A percentile compares a stretch with the other conserved stretches of the same genome.
These are phyloP conservation scores for Chernovozyma sophiae-reginae DNA, from an alignment of 1,139 yeast genomes.

Conservation along the genomic window DNA sequence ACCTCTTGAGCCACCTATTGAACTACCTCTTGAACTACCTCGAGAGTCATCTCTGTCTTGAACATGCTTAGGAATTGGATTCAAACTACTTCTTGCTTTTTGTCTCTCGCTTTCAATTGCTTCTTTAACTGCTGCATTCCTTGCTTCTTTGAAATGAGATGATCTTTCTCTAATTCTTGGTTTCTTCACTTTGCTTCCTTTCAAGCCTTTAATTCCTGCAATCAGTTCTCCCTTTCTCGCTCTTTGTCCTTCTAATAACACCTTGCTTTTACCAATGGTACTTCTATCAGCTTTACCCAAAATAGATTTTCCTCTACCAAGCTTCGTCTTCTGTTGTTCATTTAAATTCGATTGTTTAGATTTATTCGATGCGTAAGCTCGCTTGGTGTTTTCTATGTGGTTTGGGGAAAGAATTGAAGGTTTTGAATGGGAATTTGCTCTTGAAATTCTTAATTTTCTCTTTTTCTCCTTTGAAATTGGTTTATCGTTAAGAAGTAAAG, in stretches of 20 bases:
- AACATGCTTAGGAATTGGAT: not conserved
- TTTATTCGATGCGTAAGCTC: slow-evolving; percentile 19
- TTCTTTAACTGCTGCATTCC: slow-evolving; percentile 10
- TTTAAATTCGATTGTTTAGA: slow-evolving; percentile 29
- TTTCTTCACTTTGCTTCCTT: slow-evolving; percentile 49
- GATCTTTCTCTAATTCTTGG: slow-evolving; percentile 68
- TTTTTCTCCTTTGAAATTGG: slow-evolving; percentile 44
- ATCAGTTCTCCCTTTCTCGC: slow-evolving; percentile 66
- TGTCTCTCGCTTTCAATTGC: slow-evolving; percentile 4
- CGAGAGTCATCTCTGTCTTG: not conserved
- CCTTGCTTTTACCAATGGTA: slow-evolving; percentile 48
- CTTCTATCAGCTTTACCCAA: slow-evolving; percentile 80
- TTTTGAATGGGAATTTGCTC: slow-evolving; percentile 62
- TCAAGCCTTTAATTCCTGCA: slow-evolving; percentile 55
- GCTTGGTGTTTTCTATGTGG: slow-evolving; percentile 36
- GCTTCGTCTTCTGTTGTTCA: slow-evolving; percentile 66
- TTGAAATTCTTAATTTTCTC: slow-evolving; percentile 73
- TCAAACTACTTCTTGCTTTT: not conserved
- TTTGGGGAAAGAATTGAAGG: slow-evolving; percentile 45
- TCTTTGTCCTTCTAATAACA: slow-evolving; percentile 71
- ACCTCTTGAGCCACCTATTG: not conserved
- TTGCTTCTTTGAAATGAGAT: slow-evolving; percentile 50
- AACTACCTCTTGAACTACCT: not conserved
- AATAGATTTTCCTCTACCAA: slow-evolving; percentile 74
- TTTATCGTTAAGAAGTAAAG: slow-evolving; percentile 72